Conservation (phyloP, 1,284 basidiomycete genomes). For the Sporisorium iseilematis-ciliati region DNA sequence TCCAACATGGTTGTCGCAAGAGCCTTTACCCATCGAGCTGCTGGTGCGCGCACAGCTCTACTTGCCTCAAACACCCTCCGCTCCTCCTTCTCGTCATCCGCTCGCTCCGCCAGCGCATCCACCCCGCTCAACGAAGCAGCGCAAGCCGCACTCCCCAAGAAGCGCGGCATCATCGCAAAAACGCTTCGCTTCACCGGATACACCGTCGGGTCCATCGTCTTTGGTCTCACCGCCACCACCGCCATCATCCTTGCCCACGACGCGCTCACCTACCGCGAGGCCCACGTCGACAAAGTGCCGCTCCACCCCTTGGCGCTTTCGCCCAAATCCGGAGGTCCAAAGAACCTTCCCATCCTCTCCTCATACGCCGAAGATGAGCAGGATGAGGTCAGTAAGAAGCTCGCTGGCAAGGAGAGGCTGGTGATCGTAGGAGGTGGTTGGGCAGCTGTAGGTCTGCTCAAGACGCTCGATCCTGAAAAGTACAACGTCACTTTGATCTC, state of each 20-base stretch:
- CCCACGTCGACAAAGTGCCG: constrained; percentile 57
- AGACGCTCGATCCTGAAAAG: constrained; percentile 59
- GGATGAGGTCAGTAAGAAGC: constrained; percentile 31
- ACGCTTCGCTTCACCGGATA: constrained; percentile 35
- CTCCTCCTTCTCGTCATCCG: constrained; percentile 12
- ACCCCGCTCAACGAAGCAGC: constrained; percentile 35
- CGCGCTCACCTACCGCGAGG: constrained; percentile 59
- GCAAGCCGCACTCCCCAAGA: constrained; percentile 10
- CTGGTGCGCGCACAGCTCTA: constrained; percentile 5
- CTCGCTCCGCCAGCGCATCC: constrained; percentile 15
- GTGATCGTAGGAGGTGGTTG: constrained; percentile 69
- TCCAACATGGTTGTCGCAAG: constrained; percentile 25
- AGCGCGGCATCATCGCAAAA: constrained; percentile 21
- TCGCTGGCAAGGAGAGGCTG: constrained; percentile 61
- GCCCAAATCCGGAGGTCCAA: constrained; percentile 61
- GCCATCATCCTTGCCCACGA: constrained; percentile 60
- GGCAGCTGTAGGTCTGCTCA: constrained; percentile 66
- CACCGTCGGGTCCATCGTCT: constrained; percentile 55
- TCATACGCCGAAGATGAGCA: constrained; percentile 54
- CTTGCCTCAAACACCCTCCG: constrained; percentile 6
- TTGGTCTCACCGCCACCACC: constrained; percentile 53
- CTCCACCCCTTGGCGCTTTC: constrained; percentile 53
- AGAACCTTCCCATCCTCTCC: constrained; percentile 63
- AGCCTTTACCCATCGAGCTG: constrained; percentile 14
- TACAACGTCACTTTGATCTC: constrained; percentile 68